Evolutionary conservation across 345 rosid species (phyloP).

Genomic region (Bruguiera gymnorhiza): DNA sequence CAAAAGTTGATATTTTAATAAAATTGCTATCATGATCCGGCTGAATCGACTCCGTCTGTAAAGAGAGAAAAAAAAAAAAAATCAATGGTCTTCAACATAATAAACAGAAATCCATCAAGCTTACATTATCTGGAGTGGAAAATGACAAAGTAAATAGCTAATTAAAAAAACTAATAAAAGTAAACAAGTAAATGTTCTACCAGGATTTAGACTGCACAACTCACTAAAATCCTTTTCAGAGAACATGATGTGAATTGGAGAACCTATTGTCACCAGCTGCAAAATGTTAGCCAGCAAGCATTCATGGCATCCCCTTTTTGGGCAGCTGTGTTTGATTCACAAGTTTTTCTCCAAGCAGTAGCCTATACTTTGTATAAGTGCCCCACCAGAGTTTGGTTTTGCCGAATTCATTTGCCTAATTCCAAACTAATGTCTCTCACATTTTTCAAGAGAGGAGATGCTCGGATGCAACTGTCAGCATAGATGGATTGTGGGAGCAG

Average conservation of each 20-base stretch:
- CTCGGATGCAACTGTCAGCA: no score
- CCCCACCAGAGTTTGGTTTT: neutral
- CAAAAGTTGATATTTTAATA: conserved; percentile 30
- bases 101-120: neutral
- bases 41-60: conserved; percentile 41
- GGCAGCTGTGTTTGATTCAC: neutral
- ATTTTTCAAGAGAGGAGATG: neutral
- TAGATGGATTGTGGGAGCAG: neutral
- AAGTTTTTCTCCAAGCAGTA: neutral
- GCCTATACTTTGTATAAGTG: neutral
- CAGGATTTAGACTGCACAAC: no score
- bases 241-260: neutral
- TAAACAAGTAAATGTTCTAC: no score
- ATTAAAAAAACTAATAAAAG: no score
- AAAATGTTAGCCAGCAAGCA: neutral
- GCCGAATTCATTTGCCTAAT: neutral
- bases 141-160: no score
- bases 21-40: conserved; percentile 31
- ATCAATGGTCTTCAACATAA: neutral
- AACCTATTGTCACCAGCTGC: neutral
- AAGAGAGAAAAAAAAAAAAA: neutral
- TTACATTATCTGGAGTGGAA: no score
- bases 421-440: neutral
- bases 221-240: neutral
- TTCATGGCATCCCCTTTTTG: neutral